phyloP scores from a whole-genome alignment of 78 protist genomes.

The Chrysochromulina tobinii region DNA sequence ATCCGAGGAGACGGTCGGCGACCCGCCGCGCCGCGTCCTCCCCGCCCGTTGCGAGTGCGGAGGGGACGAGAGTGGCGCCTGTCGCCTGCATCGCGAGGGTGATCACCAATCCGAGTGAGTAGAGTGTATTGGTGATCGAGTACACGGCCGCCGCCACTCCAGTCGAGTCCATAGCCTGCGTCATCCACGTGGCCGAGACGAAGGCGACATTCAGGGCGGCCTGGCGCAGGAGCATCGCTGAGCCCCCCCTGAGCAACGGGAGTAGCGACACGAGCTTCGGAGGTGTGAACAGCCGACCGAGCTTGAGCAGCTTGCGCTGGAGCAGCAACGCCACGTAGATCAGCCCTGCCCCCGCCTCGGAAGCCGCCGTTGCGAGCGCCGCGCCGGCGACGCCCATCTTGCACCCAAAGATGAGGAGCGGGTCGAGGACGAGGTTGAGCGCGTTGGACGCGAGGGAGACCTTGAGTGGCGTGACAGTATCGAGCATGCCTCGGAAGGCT shows the following conservation, averaged over 20 bases:
- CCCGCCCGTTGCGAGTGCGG: neutral
- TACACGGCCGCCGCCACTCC: neutral
- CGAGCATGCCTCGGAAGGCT: neutral
- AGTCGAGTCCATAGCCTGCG: neutral
- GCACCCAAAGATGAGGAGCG: neutral
- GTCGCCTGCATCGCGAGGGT: neutral
- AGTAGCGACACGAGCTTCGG: neutral
- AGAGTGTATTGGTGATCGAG: neutral
- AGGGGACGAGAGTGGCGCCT: neutral
- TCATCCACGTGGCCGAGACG: neutral
- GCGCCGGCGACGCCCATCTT: conserved; percentile 19
- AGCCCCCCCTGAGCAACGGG: neutral
- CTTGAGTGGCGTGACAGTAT: conserved; percentile 1
- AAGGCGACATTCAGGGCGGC: neutral
- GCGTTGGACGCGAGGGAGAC: neutral
- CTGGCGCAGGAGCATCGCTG: neutral
- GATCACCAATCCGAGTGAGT: neutral
- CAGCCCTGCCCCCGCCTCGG: neutral
- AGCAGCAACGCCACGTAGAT: neutral
- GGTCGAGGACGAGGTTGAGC: neutral
- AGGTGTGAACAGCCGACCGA: neutral
- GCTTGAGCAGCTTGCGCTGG: neutral
- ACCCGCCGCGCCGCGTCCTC: neutral
- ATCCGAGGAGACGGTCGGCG: neutral
- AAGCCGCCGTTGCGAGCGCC: neutral